Base-by-base conservation (phyloP, 768 basidiomycete species). In the Suillus hirtellus region DNA sequence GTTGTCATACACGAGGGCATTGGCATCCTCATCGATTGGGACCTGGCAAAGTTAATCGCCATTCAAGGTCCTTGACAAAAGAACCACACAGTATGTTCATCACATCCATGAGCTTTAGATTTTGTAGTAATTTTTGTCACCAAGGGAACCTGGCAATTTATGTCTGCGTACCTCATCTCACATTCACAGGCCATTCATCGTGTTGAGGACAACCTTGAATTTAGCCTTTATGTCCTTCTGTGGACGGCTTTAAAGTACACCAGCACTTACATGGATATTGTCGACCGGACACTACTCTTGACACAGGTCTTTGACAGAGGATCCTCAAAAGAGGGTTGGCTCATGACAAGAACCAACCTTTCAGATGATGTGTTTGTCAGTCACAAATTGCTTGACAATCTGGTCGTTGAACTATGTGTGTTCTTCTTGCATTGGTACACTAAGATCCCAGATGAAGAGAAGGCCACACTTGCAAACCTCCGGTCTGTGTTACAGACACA, bases 91-190 rank as follows among this genome's bases (percentile, higher is more conserved):
- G 42, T 42, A 42, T 42, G 42, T 42, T 7, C 42, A 42, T 17
- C 17, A 1, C 6, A 42, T 42, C 17, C 17, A 6, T 42, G 17
- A 42, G 42, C 17, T 42, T 17, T 17, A 42, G 6, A 42, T 42
- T 40, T 40, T 42, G 38, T 14, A 14, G 14, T 38, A 9, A 24
- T 24, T n/a, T n/a, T 5, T 47, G 5, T 47, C 46, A 42, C 44
- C 49, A 42, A 62, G 61, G 54, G 61, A 24, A 62, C 61, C 42
- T 62, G 40, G 61, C 43, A 62, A 24, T 62, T 58, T 24, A 24
- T 24, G 24, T 24, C 24, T 24, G 24, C 24, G 1, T n/a, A 15
- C 38, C 61, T 62, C 17, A 5, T 62, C 50, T 10, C 44, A n/a
- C 14, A 62, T 44, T 10, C 11, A n/a, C 10, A 17, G 14, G 43